Conservation (phyloP, 352 stramenopile genomes). For the Lagenidium giganteum region DNA sequence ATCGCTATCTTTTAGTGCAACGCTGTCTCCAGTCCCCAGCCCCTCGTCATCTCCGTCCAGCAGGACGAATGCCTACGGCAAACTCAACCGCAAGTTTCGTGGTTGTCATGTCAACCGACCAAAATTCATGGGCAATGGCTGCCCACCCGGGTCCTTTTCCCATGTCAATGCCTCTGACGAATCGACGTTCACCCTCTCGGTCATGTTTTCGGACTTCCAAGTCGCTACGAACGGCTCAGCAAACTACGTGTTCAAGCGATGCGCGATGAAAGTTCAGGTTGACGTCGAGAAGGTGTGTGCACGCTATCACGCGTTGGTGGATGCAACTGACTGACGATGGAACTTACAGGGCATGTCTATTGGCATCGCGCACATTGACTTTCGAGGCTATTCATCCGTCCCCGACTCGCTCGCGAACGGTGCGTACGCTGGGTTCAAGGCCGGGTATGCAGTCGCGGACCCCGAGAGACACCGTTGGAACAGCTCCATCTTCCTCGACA, state of each 20-base stretch:
- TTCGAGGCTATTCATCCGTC: slow-evolving; percentile 22
- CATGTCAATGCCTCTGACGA: slow-evolving; percentile 22
- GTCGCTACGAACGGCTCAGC: slow-evolving; percentile 10
- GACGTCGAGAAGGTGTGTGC: slow-evolving; percentile 14
- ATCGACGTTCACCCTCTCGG: slow-evolving; percentile 20
- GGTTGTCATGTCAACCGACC: slow-evolving; percentile 19
- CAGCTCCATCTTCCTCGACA: slow-evolving; percentile 10
- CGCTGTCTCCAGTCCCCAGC: too few species aligned
- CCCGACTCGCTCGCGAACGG: background rate
- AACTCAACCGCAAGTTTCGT: slow-evolving; percentile 15
- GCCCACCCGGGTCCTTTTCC: slow-evolving; percentile 15
- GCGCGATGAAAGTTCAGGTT: slow-evolving; percentile 21
- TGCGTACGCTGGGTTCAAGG: slow-evolving; percentile 6
- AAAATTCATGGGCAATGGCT: slow-evolving; percentile 21
- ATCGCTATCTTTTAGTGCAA: too few species aligned
- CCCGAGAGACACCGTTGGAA: background rate
- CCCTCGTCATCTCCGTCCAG: too few species aligned
- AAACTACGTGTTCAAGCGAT: slow-evolving; percentile 13
- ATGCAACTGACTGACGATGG: background rate
- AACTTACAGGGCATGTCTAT: slow-evolving; percentile 25
- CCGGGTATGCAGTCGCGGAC: slow-evolving; percentile 16
- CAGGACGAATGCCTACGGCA: too few species aligned
- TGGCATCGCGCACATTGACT: slow-evolving; percentile 27
- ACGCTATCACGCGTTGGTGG: too few species aligned
- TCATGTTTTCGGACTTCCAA: slow-evolving; percentile 23